Conservation (phyloP, 2,329 filamentous ascomycete genomes). For the Hyphodiscus sp. region DNA sequence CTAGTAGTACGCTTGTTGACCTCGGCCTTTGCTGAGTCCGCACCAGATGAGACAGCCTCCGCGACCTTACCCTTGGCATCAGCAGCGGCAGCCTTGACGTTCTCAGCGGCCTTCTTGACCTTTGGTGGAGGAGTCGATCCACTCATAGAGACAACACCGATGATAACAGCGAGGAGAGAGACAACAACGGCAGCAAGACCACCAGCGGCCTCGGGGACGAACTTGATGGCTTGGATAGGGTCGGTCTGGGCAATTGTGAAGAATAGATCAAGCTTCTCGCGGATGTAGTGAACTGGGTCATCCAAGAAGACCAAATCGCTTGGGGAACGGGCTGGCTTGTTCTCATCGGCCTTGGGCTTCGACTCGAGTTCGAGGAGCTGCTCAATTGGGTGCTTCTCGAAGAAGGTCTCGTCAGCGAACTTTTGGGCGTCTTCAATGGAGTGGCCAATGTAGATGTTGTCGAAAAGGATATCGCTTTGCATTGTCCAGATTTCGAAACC, state of each 20-base stretch:
- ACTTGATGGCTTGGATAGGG: slow-evolving; percentile 76
- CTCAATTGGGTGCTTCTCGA: slow-evolving; percentile 80
- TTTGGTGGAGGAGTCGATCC: slow-evolving; percentile 61
- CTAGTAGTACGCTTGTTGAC: slow-evolving; percentile 27
- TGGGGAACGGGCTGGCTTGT: slow-evolving; percentile 60
- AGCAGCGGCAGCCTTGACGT: slow-evolving; percentile 64
- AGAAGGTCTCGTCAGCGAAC: slow-evolving; percentile 83
- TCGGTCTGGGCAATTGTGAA: slow-evolving; percentile 72
- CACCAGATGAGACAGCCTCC: slow-evolving; percentile 52
- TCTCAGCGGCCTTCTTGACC: slow-evolving; percentile 62
- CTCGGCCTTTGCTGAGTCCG: slow-evolving; percentile 65
- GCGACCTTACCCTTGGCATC: slow-evolving; percentile 69
- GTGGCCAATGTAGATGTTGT: slow-evolving; percentile 99
- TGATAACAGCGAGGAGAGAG: slow-evolving; percentile 63
- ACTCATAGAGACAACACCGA: slow-evolving; percentile 58
- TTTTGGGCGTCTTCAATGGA: slow-evolving; percentile 87
- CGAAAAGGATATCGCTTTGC: slow-evolving; percentile 97
- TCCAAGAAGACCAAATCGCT: slow-evolving; percentile 81
- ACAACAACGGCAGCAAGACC: slow-evolving; percentile 66
- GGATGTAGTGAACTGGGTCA: slow-evolving; percentile 80
- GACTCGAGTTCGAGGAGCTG: slow-evolving; percentile 69
- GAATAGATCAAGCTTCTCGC: slow-evolving; percentile 92
- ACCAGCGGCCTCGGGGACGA: slow-evolving; percentile 85
- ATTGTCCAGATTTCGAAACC: slow-evolving; percentile 99
- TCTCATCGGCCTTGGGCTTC: slow-evolving; percentile 64